Base-by-base conservation (phyloP, 148 eudicot genomes). In the Bassia scoparia region DNA sequence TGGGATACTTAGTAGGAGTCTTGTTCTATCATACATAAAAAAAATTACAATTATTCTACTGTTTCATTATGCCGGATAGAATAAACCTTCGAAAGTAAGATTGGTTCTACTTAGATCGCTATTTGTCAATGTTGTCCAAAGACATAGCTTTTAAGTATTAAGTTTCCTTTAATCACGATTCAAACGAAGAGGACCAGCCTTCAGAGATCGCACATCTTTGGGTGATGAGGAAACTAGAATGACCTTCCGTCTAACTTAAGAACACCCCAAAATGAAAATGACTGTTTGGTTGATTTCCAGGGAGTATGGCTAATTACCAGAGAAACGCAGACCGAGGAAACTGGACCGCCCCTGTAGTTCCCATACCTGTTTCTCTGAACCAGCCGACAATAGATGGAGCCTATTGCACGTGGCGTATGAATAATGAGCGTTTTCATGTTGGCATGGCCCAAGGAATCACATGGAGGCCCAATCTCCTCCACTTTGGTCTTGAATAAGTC, bases 1-100 rank as follows among this genome's bases (percentile, higher is more conserved):
- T 79, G 8, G 90, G 90, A 78, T 87, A 85, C 71, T 78, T 83
- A 60, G 86, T 90, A 80, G 70, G 43, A 17, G 27, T 58, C 61
- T 61, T 72, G 49, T 65, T 46, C 14, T n/a, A 20, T 43, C 27
- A 24, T 44, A 46, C 5, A 5, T 56, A 13, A 46, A 33, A 49
- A 53, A 41, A 11, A 52, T 18, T 70, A 23, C 46, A n/a, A 37
- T 67, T 24, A 34, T 34, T 23, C 33, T 24, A 6, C 7, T 56
- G 44, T 52, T 56, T 74, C 2, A 24, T 17, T 38, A 43, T 18
- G 66, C 41, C 55, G 54, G 13, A 61, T 65, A 34, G 31, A 20
- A 71, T 44, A 35, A 33, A 35, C 35, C 44, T 62, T n/a, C n/a
- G n/a, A n/a, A n/a, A n/a, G n/a, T n/a, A n/a, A n/a, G n/a, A n/a